Conservation (phyloP, 495 filamentous ascomycete genomes). For the Terfezia boudieri region DNA sequence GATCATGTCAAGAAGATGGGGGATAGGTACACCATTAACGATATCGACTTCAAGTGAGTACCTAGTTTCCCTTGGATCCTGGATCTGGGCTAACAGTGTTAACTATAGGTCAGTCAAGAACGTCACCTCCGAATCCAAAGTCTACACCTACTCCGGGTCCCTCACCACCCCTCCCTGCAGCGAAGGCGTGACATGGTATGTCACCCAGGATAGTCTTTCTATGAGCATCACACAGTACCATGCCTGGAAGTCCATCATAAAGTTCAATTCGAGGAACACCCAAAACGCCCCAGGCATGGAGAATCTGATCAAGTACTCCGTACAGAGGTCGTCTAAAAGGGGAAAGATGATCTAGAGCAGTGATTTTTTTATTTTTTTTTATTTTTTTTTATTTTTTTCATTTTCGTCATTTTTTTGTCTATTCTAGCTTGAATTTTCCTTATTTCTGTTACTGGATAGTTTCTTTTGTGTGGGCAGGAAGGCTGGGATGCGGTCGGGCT, state of each 20-base stretch:
- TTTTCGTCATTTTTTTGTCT: too few relatives aligned
- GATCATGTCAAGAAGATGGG: background rate
- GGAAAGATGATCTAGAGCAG: background rate
- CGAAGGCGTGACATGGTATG: constrained; percentile 38
- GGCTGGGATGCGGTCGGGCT: too few relatives aligned
- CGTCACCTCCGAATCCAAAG: background rate
- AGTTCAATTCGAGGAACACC: constrained; percentile 40
- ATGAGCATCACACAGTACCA: constrained; percentile 31
- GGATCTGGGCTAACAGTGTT: constrained; percentile 6
- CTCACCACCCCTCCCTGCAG: constrained; percentile 48
- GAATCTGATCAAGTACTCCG: constrained; percentile 26
- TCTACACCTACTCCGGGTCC: constrained; percentile 33
- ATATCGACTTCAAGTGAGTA: background rate
- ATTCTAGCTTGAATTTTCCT: too few relatives aligned
- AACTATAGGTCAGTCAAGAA: constrained; percentile 16
- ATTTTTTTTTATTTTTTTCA: too few relatives aligned
- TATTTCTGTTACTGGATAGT: too few relatives aligned
- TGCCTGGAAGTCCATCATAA: constrained; percentile 33
- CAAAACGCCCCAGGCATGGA: constrained; percentile 32
- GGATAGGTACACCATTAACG: background rate
- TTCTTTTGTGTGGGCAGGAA: too few relatives aligned
- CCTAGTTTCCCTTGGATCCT: too few relatives aligned
- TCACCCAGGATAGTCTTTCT: constrained; percentile 28
- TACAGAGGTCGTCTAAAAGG: background rate
- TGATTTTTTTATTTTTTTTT: too few relatives aligned